phyloP scores from a whole-genome alignment of 108 stramenopile species.

The Skeletonema tropicum region DNA sequence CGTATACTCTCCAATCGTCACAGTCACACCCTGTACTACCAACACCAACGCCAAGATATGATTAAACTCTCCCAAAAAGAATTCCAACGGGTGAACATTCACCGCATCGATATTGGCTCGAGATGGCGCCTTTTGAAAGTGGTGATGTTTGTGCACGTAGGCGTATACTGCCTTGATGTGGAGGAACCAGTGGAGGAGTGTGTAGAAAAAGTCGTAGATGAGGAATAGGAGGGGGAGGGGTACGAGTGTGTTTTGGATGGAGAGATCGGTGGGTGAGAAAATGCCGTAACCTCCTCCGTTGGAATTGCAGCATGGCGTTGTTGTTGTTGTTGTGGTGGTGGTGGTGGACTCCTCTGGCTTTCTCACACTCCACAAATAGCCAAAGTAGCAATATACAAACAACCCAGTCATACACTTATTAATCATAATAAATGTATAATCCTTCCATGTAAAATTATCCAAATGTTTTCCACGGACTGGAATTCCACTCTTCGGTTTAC shows the following conservation, averaged over 20 bases:
- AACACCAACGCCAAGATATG: conserved; percentile 86
- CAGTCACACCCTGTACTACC: conserved; percentile 38
- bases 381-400: conserved; percentile 79
- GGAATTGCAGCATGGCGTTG: conserved; percentile 11
- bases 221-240: conserved; percentile 86
- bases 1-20: background rate
- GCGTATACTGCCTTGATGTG: conserved; percentile 90
- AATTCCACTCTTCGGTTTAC: conserved; percentile 27
- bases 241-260: conserved; percentile 48
- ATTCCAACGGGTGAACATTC: conserved; percentile 99
- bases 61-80: conserved; percentile 95
- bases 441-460: conserved; percentile 70
- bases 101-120: conserved; percentile 96
- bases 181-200: conserved; percentile 88
- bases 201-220: conserved; percentile 96
- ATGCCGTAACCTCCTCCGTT: conserved; percentile 32
- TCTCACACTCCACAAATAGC: conserved; percentile 55
- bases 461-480: conserved; percentile 89
- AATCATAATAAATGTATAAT: conserved; percentile 66
- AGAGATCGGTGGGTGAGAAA: conserved; percentile 56
- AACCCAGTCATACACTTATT: conserved; percentile 78
- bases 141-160: conserved; percentile 97
- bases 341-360: conserved; percentile 3
- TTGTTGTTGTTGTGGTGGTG: background rate
- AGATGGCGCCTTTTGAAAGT: conserved; percentile 94